phyloP scores from a whole-genome alignment of 352 stramenopile species.

The Elongisporangium anandrum region DNA sequence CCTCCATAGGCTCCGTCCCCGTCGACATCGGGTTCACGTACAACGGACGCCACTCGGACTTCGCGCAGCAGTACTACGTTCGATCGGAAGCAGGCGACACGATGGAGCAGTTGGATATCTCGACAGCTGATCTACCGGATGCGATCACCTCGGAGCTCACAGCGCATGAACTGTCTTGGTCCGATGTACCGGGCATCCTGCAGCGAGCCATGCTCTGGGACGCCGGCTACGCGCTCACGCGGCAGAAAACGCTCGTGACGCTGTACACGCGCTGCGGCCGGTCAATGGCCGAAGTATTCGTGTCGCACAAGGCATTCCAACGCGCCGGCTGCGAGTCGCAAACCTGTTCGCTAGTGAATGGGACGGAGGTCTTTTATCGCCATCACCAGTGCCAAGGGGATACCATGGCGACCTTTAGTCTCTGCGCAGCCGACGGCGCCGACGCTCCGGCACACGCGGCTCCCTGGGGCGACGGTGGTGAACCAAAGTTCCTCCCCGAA shows the following conservation, averaged over 20 bases:
- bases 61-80: constrained; percentile 63
- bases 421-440: constrained; percentile 48
- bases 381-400: constrained; percentile 36
- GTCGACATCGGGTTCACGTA: constrained; percentile 43
- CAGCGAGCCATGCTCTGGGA: constrained; percentile 72
- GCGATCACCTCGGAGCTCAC: constrained; percentile 25
- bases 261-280: constrained; percentile 63
- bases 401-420: constrained; percentile 32
- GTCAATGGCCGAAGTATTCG: constrained; percentile 64
- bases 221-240: constrained; percentile 48
- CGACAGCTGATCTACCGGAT: constrained; percentile 15
- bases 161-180: constrained; percentile 34
- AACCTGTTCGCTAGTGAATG: constrained; percentile 11
- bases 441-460: constrained; percentile 27
- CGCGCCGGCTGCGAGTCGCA: constrained; percentile 38
- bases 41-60: constrained; percentile 58
- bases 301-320: constrained; percentile 49
- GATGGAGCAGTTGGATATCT: constrained; percentile 19
- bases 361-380: constrained; percentile 26
- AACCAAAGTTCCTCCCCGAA: constrained; percentile 39
- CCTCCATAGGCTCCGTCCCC: constrained; percentile 16
- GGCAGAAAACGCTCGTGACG: constrained; percentile 20
- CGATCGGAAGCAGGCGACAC: constrained; percentile 21
- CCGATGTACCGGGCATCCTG: constrained; percentile 43
- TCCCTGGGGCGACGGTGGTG: constrained; percentile 59